Evolutionary conservation across 106 monocot species (phyloP).

Genomic region (Agapanthus africanus): DNA sequence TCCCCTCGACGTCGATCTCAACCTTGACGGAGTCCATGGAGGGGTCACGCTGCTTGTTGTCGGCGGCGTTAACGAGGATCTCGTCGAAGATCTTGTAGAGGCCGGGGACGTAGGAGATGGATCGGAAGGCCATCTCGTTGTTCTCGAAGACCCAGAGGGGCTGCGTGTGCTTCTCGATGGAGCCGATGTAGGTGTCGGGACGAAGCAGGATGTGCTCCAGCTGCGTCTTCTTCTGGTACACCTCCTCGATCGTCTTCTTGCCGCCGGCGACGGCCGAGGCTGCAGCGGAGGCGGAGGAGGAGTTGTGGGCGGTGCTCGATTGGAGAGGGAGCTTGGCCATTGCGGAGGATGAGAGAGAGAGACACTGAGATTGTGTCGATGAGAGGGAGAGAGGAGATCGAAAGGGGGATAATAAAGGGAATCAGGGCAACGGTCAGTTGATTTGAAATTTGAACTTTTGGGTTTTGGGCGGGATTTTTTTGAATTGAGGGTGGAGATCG

Average conservation of each 20-base stretch:
- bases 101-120: constrained; percentile 83
- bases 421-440: too few species aligned
- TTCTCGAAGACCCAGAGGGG: constrained; percentile 79
- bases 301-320: constrained; percentile 58
- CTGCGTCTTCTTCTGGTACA: constrained; percentile 98
- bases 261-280: too few species aligned
- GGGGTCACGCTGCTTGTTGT: constrained; percentile 98
- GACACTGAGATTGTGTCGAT: background rate
- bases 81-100: constrained; percentile 99
- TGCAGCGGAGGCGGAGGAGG: too few species aligned
- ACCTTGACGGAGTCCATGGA: constrained; percentile 83
- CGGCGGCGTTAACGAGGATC: constrained; percentile 98
- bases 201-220: constrained; percentile 99
- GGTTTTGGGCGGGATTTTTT: constrained; percentile 2
- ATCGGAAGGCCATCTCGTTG: constrained; percentile 58
- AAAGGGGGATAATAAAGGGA: too few species aligned
- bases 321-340: constrained; percentile 61
- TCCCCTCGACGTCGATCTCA: constrained; percentile 56
- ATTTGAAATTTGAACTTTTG: constrained; percentile 9
- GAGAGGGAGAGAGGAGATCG: background rate
- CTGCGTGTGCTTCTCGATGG: constrained; percentile 87
- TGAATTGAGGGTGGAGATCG: too few species aligned
- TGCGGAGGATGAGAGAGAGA: background rate
- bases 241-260: constrained; percentile 85
- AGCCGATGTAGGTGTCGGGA: constrained; percentile 96